Percentiles rank a stretch among this genome's conserved stretches.
Evolutionary conservation across 306 rosid genomes (phyloP).

Genomic region (Cucumis hystrix): DNA sequence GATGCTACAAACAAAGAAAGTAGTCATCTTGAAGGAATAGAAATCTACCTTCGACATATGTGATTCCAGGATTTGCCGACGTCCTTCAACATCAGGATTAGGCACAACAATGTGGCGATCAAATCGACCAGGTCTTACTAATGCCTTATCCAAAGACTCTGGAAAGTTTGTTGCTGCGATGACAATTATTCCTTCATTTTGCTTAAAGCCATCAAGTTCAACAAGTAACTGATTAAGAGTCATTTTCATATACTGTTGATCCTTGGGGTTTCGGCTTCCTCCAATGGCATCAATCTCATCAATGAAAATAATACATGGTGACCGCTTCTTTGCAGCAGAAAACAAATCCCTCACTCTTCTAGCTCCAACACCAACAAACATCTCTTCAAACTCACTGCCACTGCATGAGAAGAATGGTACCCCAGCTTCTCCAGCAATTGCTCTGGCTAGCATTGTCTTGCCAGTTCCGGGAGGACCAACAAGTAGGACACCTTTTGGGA

Average conservation of each 20-base stretch:
- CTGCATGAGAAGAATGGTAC: conserved; percentile 92
- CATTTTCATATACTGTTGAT: conserved; percentile 74
- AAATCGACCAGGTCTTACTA: conserved; percentile 93
- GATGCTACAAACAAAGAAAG: neutral
- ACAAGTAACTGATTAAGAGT: conserved; percentile 87
- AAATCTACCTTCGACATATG: conserved; percentile 71
- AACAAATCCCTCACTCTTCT: conserved; percentile 85
- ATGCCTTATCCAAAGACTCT: conserved; percentile 76
- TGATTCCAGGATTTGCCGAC: conserved; percentile 81
- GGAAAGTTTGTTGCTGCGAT: conserved; percentile 94
- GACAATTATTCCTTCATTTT: conserved; percentile 89
- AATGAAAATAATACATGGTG: conserved; percentile 86
- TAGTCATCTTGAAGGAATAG: neutral
- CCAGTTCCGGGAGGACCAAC: conserved; percentile 98
- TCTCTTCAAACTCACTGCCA: conserved; percentile 96
- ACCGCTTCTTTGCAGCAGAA: conserved; percentile 74
- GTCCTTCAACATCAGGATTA: conserved; percentile 94
- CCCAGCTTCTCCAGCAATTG: conserved; percentile 96
- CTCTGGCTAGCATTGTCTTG: conserved; percentile 92
- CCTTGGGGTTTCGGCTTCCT: conserved; percentile 68
- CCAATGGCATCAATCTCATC: conserved; percentile 97
- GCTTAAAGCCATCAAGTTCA: conserved; percentile 94
- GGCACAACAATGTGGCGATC: conserved; percentile 85
- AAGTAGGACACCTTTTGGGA: conserved; percentile 91
- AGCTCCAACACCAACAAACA: conserved; percentile 97